Evolutionary conservation across 257 asterid species (phyloP), one percentile per base, ranked within the genome.

Genomic region (Nicotiana attenuata): DNA sequence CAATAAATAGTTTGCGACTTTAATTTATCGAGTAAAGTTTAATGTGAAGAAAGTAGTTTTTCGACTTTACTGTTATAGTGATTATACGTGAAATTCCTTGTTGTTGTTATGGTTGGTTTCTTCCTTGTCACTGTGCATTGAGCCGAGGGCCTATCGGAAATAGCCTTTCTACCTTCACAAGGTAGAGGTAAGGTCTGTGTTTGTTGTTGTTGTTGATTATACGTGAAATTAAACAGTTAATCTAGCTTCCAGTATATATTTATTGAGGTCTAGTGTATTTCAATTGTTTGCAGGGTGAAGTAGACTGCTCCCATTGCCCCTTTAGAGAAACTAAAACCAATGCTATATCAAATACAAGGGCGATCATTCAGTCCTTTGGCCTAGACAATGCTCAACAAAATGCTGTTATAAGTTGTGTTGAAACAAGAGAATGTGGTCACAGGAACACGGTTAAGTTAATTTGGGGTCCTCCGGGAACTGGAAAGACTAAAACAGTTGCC

Each of bases 401-500:
- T 35, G 94, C 91, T 59, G 86, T 90, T 16, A 9, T 83, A 73
- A 82, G 83, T 29, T 85, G 92, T 56, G 17, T 89, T 77, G 84
- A 82, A 5, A 38, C 88, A 13, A 84, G 83, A 47, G 80, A 82
- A 81, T 90, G 93, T 50, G 10, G 0, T 29, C 91, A 90, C 1
- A 28, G 1, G 53, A 89, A 67, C 2, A 84, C 28, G 14, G 88
- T 86, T 14, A 87, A 86, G 89, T 83, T 90, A 78, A 83, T 88
- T 38, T 89, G 92, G 92, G 92, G 92, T 55, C 92, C 94, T 0
- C 92, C 92, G 0, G 92, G 92, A 24, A 91, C 92, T 1, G 92
- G 92, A 24, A 89, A 91, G 50, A 91, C 92, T 0, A 91, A 86
- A 35, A 91, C 94, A 7, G 79, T 87, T 13, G 84, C 90, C 14